Base-by-base conservation (phyloP, 2,329 filamentous ascomycete species). In the Huntiella omanensis region DNA sequence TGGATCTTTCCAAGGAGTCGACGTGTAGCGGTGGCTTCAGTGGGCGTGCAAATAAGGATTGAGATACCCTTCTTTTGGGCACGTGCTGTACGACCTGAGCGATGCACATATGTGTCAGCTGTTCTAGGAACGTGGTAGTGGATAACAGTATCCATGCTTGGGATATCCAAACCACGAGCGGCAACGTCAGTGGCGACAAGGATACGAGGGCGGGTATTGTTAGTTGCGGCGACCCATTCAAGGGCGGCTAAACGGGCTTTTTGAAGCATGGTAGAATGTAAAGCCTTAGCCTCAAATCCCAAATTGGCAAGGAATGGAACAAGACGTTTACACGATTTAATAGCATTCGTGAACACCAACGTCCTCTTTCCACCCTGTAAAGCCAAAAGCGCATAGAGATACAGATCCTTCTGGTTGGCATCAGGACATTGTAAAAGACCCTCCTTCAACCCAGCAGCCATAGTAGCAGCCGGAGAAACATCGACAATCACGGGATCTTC, bases 361-460 rank as follows among this genome's bases (percentile, higher is more conserved):
- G 84, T 86, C 32, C 87, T 81, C 34, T 79, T 73, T 41, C 79
- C 79, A 1, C 83, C 78, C 57, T 94, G 82, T 48, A 93, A 75
- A 2, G 95, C 70, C 0, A 96, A 70, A 6, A 94, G 68, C 0
- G 86, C 73, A 62, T 98, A 98, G 36, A 96, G 77, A 53, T 88
- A 96, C 7, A 98, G 75, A 60, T 98, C 91, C 73, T 98, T 98
- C 59, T 98, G 91, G 63, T 86, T 87, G 4, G 85, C 84, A 35
- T 50, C 45, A 35, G 76, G 80, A 56, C 91, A 98, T 62, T 96
- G 86, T 28, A 98, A 75, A 36, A 98, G 70, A 0, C 87, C 87
- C 64, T 98, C 91, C 52, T 81, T 84, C 4, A 98, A 67, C 2
- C 78, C 75, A 13, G 79, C 70, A 0, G 91, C 87, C 83, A 98